These are phyloP conservation scores for Pseudogymnoascus sp. DNA, from an alignment of 2,329 filamentous ascomycete species.

Conservation along the genomic window DNA sequence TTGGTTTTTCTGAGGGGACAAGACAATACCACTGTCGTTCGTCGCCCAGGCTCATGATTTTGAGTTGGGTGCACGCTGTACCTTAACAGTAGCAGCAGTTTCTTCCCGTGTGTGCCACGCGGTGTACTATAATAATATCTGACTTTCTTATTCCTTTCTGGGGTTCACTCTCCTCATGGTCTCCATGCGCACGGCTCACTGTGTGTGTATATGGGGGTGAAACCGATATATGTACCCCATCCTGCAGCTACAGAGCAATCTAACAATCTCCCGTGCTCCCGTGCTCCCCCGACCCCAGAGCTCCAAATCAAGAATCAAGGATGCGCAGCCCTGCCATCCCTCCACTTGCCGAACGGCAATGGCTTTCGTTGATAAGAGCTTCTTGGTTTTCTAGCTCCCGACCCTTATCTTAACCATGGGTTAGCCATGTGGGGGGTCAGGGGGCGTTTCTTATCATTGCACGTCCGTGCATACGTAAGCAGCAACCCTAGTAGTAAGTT, in stretches of 20 bases:
- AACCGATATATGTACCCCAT: conserved; percentile 1
- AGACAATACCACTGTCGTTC: conserved; percentile 3
- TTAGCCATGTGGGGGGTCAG: neutral
- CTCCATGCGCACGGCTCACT: neutral
- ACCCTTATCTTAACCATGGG: conserved; percentile 1
- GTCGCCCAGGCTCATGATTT: neutral
- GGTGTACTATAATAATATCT: conserved; percentile 4
- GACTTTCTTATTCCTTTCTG: neutral
- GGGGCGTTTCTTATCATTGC: neutral
- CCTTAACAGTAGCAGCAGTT: neutral
- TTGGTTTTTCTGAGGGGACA: neutral
- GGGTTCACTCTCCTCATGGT: neutral
- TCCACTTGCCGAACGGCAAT: neutral
- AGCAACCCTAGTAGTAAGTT: neutral
- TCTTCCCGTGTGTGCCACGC: neutral
- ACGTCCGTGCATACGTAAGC: neutral
- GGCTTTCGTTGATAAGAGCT: neutral
- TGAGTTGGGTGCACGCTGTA: neutral
- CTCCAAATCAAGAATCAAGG: neutral
- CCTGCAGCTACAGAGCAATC: neutral
- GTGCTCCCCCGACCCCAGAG: neutral
- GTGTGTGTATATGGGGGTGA: neutral
- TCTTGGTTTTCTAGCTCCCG: neutral
- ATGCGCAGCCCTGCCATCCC: neutral
- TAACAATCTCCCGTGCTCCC: neutral